Base-by-base conservation (phyloP, 768 basidiomycete genomes). In the Omphalotus guepiniiformis region DNA sequence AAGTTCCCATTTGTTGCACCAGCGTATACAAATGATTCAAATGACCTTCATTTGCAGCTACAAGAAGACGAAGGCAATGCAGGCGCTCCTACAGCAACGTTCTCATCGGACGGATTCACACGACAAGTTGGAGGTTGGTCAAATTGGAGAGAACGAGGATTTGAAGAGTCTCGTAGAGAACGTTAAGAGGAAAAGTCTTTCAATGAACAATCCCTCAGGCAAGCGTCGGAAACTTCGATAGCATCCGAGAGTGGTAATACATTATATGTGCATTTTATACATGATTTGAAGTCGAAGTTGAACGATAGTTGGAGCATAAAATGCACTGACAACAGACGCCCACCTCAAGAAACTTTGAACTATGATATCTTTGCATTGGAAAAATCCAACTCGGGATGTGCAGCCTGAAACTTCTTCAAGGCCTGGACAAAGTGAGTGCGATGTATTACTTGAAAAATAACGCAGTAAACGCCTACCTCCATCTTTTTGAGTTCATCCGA, bases 341-440 rank as follows among this genome's bases (percentile, higher is more conserved):
- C n/a, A n/a, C n/a, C n/a, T n/a, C n/a, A n/a, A n/a, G n/a, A n/a
- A n/a, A n/a, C n/a, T n/a, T n/a, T n/a, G n/a, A n/a, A n/a, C n/a
- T 29, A 92, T 51, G 85, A 85, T 47, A 93, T 88, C 64, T 92
- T 92, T 8, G 89, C 93, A 11, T 93, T 85, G 22, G 88, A 89
- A 63, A 97, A 94, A 65, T 97, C 94, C 58, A 97, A 74, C 64
- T 97, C 94, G 1, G 94, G 94, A 64, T 97, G 93, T 30, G 80
- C 79, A 1, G 72, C 82, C 68, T 93, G 88, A 70, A 97, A 96
- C 65, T 87, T 93, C 67, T 83, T 80, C 48, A 98, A 68, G 37
- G 88, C 83, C 85, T 93, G 12, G 16, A 51, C 12, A 35, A 39
- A 39, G 29, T 22, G 41, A 34, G 47, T 30, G 34, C 16, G 52